Base-by-base conservation (phyloP, 2,329 filamentous ascomycete species). In the Calonectria hawksworthii region DNA sequence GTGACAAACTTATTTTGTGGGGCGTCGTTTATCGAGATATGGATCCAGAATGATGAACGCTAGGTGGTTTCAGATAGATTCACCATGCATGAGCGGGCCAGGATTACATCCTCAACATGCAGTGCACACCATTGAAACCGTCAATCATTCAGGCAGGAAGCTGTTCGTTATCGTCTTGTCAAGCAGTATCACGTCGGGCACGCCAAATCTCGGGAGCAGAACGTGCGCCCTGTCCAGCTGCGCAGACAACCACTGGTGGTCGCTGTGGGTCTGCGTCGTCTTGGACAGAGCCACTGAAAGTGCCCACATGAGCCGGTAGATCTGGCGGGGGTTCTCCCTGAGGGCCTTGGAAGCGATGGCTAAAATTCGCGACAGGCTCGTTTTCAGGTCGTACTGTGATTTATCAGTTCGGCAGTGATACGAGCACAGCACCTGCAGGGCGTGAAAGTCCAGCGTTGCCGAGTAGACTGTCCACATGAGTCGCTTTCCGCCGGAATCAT, bases 391-490 rank as follows among this genome's bases (percentile, higher is more conserved):
- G 13, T 70, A 61, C 0, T 30, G 30, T 0, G 70, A 72, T 14
- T 77, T 61, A 0, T 67, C 41, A 5, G 68, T 47, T 0, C 38
- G 44, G 6, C 73, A 72, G 1, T 73, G 28, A n/a, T 67, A 73
- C 0, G 71, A 75, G 21, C 68, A 79, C 0, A 80, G 32, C 0
- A 80, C 67, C 1, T 77, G 70, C 0, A 80, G 26, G 3, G 78
- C 78, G 23, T 80, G 72, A 21, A 75, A 80, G n/a, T 80, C 78
- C 0, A 80, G 47, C 0, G 76, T 63, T 3, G 78, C 75, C 1
- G 75, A 70, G 21, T 79, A 80, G 9, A 80, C 78, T 0, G 78
- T 80, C 78, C 78, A 80, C 63, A 80, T 80, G 14, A 80, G 71
- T 0, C 78, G 75, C n/a, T 80, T 80, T 0, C 78, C 78, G 0